These are phyloP conservation scores for Solanum clarkiae DNA, from an alignment of 257 asterid genomes.

Conservation along the genomic window DNA sequence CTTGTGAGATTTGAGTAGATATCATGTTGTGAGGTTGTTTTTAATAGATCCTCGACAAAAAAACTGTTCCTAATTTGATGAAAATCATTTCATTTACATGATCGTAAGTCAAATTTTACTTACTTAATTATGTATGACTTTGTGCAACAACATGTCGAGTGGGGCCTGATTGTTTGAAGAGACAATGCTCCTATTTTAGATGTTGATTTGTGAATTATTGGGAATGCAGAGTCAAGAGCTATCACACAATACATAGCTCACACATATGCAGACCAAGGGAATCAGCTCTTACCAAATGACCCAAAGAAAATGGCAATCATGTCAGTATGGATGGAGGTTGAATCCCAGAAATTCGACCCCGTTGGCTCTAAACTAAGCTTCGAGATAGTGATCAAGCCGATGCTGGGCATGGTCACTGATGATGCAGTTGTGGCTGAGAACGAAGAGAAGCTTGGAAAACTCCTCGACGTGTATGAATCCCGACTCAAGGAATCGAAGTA, in stretches of 20 bases:
- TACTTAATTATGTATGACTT: neutral
- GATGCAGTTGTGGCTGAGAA: slow-evolving; percentile 1
- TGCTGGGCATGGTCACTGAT: slow-evolving; percentile 17
- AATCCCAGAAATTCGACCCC: slow-evolving; percentile 39
- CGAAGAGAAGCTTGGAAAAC: neutral
- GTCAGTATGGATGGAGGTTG: slow-evolving; percentile 24
- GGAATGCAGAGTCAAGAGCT: slow-evolving; percentile 54
- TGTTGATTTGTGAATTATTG: neutral
- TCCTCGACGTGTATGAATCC: slow-evolving; percentile 25
- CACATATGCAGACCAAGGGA: slow-evolving; percentile 39
- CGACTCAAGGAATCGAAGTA: slow-evolving; percentile 28
- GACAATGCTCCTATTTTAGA: neutral
- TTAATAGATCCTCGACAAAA: too few relatives aligned
- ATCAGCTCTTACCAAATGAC: slow-evolving; percentile 17
- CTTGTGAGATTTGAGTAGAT: too few relatives aligned
- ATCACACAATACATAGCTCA: slow-evolving; percentile 32
- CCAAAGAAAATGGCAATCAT: slow-evolving; percentile 6
- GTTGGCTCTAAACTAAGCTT: slow-evolving; percentile 18
- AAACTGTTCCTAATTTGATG: too few relatives aligned
- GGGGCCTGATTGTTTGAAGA: too few relatives aligned
- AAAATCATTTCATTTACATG: neutral
- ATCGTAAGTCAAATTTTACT: neutral
- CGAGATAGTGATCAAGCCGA: slow-evolving; percentile 34
- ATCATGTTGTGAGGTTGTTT: neutral
- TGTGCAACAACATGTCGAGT: neutral